Base-by-base conservation (phyloP, 768 basidiomycete genomes). In the Tylopilus sp. region DNA sequence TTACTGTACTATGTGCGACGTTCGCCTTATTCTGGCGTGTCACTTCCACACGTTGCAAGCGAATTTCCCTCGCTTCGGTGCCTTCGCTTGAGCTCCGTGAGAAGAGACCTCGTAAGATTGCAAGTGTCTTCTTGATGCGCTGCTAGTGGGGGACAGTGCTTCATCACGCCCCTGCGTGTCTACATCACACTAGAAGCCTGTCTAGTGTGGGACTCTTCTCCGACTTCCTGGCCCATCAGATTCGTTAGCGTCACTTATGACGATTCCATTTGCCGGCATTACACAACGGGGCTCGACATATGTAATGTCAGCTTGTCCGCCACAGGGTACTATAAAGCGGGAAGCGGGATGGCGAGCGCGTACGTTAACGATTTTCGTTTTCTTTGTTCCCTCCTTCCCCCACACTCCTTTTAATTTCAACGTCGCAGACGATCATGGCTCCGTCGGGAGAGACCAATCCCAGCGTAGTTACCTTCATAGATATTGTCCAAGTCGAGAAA, bases 381-480 rank as follows among this genome's bases (percentile, higher is more conserved):
- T 20, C 44, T 8, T 1, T 30, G 25, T 26, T 26, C 8, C 8
- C 25, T 22, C n/a, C 10, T 31, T 31, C 4, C 44, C 26, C 38
- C 40, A 47, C 57, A 6, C 43, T 45, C 52, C 9, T 41, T 50
- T 21, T n/a, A 56, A 22, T 18, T 40, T 44, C 52, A 31, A 23
- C 44, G 20, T 33, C 25, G 2, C 23, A n/a, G 28, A 40, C 41
- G 25, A 17, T 33, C 26, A 66, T 68, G 61, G 13, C 47, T 13
- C 33, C 52, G 35, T 60, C 57, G 3, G 36, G 30, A 25, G 36
- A 5, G 48, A 43, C 12, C 25, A 18, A 3, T 23, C 17, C 2
- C 22, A 60, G 53, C 46, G 41, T 35, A 42, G 48, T 56, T 21
- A 57, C 30, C 40, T 6, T 33, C 22, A 15, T 18, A 12, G 48